phyloP scores from a whole-genome alignment of 768 basidiomycete genomes.

The Crepidotus variabilis region DNA sequence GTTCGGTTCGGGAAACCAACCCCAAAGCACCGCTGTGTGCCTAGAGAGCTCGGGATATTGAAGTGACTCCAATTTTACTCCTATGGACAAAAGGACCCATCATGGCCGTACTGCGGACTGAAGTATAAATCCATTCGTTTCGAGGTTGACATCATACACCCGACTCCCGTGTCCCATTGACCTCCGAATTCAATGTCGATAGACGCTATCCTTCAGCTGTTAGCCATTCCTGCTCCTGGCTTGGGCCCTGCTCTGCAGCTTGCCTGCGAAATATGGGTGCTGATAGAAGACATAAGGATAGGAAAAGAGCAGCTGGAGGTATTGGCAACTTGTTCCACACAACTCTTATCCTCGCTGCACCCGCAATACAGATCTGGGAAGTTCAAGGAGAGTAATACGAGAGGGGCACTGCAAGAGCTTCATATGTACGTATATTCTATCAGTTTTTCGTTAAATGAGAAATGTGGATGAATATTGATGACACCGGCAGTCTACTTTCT shows the following conservation, averaged over 20 bases:
- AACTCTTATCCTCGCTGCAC: neutral
- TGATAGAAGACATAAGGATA: neutral
- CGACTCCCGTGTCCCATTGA: too few species aligned
- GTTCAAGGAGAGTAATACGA: neutral
- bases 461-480: neutral
- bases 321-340: neutral
- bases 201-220: neutral
- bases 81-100: neutral
- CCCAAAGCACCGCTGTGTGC: too few species aligned
- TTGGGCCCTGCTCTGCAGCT: neutral
- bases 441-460: neutral
- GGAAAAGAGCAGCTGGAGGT: neutral
- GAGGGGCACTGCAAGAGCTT: neutral
- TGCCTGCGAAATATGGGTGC: neutral
- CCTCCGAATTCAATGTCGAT: neutral
- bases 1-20: too few species aligned
- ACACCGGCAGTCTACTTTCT: constrained; percentile 8
- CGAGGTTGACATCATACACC: too few species aligned
- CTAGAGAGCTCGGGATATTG: too few species aligned
- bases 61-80: too few species aligned
- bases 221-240: neutral
- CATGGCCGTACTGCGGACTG: neutral
- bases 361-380: neutral
- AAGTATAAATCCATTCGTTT: neutral
- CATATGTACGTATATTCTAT: neutral